Conservation (phyloP, 1,139 yeast species). For the Spathaspora sp. region DNA sequence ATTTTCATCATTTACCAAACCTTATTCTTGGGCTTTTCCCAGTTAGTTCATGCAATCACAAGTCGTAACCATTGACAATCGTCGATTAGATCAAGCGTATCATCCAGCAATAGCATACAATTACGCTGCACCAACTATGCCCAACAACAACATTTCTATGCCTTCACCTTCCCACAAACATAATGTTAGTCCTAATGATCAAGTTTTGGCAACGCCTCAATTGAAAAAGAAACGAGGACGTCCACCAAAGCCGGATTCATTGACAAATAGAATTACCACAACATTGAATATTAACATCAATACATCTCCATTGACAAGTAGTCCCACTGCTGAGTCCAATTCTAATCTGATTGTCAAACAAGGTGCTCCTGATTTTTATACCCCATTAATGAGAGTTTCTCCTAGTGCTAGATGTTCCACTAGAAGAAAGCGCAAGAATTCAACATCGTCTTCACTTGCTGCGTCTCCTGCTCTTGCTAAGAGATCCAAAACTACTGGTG, state of each 20-base stretch:
- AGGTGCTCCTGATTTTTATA: constrained; percentile 48
- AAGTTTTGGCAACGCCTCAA: constrained; percentile 19
- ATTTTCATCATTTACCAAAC: not conserved
- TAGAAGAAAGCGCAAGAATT: constrained; percentile 14
- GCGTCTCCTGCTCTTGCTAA: constrained; percentile 14
- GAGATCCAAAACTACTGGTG: constrained; percentile 11
- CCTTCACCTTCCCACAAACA: not conserved
- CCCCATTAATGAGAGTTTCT: constrained; percentile 48
- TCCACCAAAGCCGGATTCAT: constrained; percentile 47
- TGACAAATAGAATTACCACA: constrained; percentile 40
- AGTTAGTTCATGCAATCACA: not conserved
- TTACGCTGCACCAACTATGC: constrained; percentile 1
- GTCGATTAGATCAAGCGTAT: constrained; percentile 4
- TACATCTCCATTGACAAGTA: constrained; percentile 31
- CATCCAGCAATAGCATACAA: constrained; percentile 1
- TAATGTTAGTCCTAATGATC: not conserved
- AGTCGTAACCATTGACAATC: not conserved
- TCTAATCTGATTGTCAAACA: constrained; percentile 39
- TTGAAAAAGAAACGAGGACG: constrained; percentile 45
- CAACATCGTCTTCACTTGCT: constrained; percentile 6
- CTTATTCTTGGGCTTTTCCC: not conserved
- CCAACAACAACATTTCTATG: not conserved
- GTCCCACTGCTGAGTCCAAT: constrained; percentile 37
- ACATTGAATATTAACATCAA: constrained; percentile 46
- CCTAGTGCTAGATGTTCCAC: constrained; percentile 26